A percentile compares a stretch with the other conserved stretches of the same genome.
These are phyloP conservation scores for Fulvia fulva DNA, from an alignment of 2,329 filamentous ascomycete species.

Conservation along the genomic window DNA sequence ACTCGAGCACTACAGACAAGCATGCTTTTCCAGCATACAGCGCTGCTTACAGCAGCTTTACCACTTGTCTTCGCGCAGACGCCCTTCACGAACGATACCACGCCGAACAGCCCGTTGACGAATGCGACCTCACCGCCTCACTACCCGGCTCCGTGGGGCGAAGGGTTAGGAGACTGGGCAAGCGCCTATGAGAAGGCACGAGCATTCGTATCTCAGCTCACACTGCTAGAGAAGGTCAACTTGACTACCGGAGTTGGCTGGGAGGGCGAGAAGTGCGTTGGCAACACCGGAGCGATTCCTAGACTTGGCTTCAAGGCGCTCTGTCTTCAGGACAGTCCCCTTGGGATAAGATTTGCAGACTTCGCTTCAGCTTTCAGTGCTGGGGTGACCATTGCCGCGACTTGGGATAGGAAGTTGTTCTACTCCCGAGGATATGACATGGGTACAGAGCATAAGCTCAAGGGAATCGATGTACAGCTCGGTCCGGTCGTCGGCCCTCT, in stretches of 20 bases:
- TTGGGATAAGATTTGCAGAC: constrained; percentile 74
- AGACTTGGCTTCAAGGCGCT: constrained; percentile 66
- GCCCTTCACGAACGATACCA: not conserved
- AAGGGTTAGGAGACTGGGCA: constrained; percentile 69
- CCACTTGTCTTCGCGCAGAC: constrained; percentile 26
- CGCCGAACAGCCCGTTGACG: constrained; percentile 2
- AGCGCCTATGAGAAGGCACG: constrained; percentile 72
- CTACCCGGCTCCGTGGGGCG: constrained; percentile 86
- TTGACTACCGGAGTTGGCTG: constrained; percentile 85
- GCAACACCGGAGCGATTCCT: constrained; percentile 66
- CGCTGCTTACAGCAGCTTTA: constrained; percentile 30
- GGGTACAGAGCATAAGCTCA: constrained; percentile 69
- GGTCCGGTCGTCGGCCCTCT: constrained; percentile 74
- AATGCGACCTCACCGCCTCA: constrained; percentile 55
- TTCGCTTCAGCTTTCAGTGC: constrained; percentile 78
- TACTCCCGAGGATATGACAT: constrained; percentile 66
- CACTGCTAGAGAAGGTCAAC: constrained; percentile 86
- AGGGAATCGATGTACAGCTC: constrained; percentile 70
- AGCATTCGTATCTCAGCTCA: constrained; percentile 77
- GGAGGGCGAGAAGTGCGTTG: constrained; percentile 70
- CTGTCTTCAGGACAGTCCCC: constrained; percentile 83
- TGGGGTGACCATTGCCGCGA: constrained; percentile 75
- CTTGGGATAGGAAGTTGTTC: constrained; percentile 71
- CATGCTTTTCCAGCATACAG: constrained; percentile 24
- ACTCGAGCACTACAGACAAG: not conserved